These are phyloP conservation scores for Aureobasidium sp. DNA, from an alignment of 2,329 filamentous ascomycete genomes.

Conservation along the genomic window DNA sequence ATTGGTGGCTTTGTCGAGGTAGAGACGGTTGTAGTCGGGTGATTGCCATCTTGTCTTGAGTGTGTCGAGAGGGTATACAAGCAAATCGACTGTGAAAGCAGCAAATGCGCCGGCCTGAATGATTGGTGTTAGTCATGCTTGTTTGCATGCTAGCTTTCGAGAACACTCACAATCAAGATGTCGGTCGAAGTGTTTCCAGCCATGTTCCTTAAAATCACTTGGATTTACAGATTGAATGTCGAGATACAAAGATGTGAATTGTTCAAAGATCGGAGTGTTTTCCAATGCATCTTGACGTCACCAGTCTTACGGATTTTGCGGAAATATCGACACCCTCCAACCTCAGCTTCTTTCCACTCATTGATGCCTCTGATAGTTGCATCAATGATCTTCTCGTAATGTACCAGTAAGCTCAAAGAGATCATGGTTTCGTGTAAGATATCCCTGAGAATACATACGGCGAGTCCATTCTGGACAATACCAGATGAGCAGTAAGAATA, in stretches of 20 bases:
- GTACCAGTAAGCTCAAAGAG: background rate
- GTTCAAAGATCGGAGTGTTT: background rate
- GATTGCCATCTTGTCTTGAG: conserved; percentile 81
- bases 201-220: background rate
- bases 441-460: too few species aligned
- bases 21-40: conserved; percentile 61
- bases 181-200: conserved; percentile 3
- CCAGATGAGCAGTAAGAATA: too few species aligned
- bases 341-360: background rate
- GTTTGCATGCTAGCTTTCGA: too few species aligned
- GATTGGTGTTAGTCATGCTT: background rate
- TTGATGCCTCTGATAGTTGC: background rate
- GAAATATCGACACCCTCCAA: background rate
- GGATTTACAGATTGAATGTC: background rate
- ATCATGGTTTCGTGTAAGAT: too few species aligned
- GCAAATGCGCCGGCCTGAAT: conserved; percentile 73
- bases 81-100: conserved; percentile 75
- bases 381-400: background rate
- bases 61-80: conserved; percentile 83
- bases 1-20: conserved; percentile 48
- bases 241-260: background rate
- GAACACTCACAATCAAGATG: conserved; percentile 14
- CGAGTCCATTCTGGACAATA: too few species aligned
- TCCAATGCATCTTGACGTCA: conserved; percentile 5
- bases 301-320: background rate